Conservation (phyloP, 1,139 yeast species). For the Yamadazyma triangularis region DNA sequence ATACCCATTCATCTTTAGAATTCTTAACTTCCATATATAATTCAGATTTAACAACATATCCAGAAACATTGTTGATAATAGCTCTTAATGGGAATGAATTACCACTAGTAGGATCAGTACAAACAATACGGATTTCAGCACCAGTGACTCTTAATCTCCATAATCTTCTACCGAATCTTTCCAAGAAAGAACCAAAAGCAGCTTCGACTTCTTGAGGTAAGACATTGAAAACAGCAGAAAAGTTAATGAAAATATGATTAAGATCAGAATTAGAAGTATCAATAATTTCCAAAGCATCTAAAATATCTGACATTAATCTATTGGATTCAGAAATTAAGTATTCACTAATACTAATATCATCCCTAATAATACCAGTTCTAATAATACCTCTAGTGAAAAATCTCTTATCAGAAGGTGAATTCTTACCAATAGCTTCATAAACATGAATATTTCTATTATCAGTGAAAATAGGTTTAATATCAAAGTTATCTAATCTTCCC, state of each 20-base stretch:
- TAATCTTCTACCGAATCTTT: constrained; percentile 93
- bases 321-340: constrained; percentile 95
- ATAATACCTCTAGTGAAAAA: constrained; percentile 96
- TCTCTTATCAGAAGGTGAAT: constrained; percentile 89
- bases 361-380: constrained; percentile 91
- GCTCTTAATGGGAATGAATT: constrained; percentile 94
- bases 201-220: constrained; percentile 95
- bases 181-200: constrained; percentile 96
- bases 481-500: constrained; percentile 89
- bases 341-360: constrained; percentile 88
- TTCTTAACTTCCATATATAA: constrained; percentile 92
- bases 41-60: constrained; percentile 94
- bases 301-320: constrained; percentile 89
- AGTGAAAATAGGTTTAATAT: constrained; percentile 90
- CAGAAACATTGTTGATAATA: constrained; percentile 90
- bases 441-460: constrained; percentile 97
- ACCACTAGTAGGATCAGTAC: constrained; percentile 85
- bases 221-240: constrained; percentile 90
- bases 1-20: constrained; percentile 91
- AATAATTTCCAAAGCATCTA: constrained; percentile 90
- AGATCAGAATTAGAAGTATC: constrained; percentile 94
- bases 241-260: constrained; percentile 94
- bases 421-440: constrained; percentile 93
- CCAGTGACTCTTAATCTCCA: constrained; percentile 97
- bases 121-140: constrained; percentile 94